A percentile compares a stretch with the other conserved stretches of the same genome.
Conservation (phyloP, 257 asterid species). For the Solanum tarijense region DNA sequence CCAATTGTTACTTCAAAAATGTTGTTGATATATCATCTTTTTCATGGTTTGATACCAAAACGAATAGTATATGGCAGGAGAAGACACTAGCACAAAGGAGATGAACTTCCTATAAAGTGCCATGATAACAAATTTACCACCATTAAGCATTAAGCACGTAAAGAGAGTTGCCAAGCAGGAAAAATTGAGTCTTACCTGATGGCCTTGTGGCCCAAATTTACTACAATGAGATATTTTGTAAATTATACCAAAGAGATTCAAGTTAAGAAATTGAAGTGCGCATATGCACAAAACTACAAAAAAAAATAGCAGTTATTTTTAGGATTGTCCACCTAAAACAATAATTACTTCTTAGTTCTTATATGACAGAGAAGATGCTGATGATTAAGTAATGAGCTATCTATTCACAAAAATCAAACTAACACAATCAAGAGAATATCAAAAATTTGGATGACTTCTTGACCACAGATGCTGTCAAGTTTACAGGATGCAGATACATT, state of each 20-base stretch:
- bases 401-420: no score
- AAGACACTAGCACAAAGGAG: background rate
- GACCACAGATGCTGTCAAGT: background rate
- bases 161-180: background rate
- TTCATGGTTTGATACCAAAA: background rate
- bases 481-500: background rate
- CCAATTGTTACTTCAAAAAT: background rate
- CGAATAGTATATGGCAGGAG: background rate
- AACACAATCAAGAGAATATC: no score
- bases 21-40: background rate
- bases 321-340: background rate
- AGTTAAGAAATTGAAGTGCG: background rate
- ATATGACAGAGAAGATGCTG: background rate
- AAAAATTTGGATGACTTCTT: no score
- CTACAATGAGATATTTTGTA: background rate
- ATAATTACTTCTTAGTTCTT: background rate
- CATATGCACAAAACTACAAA: background rate
- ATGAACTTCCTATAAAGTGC: background rate
- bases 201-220: background rate
- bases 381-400: background rate
- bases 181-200: background rate
- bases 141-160: background rate
- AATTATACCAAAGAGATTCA: background rate
- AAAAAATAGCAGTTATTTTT: background rate
- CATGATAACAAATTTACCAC: background rate